These are phyloP conservation scores for Picochlorum sp. DNA, from an alignment of 139 green algal genomes.

Conservation along the genomic window DNA sequence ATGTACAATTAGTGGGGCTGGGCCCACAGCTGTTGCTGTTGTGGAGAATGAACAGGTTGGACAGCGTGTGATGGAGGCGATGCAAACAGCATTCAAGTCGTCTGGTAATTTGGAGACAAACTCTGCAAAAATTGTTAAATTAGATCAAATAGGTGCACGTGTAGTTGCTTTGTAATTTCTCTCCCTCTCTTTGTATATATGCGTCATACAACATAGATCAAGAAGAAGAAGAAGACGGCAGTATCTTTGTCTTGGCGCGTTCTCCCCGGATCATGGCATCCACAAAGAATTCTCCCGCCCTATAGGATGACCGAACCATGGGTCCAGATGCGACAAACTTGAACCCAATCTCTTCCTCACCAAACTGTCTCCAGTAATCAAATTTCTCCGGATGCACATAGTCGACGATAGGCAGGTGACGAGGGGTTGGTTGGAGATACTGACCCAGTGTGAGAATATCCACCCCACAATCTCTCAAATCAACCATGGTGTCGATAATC, in stretches of 20 bases:
- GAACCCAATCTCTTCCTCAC: conserved; percentile 81
- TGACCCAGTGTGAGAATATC: conserved; percentile 95
- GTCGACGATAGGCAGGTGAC: conserved; percentile 81
- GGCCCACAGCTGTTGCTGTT: conserved; percentile 91
- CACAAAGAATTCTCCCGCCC: conserved; percentile 70
- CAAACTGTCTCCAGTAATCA: conserved; percentile 75
- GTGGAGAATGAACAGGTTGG: conserved; percentile 56
- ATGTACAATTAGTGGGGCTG: conserved; percentile 93
- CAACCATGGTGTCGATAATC: conserved; percentile 75
- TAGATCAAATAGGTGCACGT: conserved; percentile 54
- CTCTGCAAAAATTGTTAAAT: conserved; percentile 48
- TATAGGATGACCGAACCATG: conserved; percentile 91
- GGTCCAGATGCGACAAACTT: conserved; percentile 89
- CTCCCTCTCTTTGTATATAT: not conserved
- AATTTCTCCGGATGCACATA: conserved; percentile 93
- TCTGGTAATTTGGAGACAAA: conserved; percentile 57
- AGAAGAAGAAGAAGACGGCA: not conserved
- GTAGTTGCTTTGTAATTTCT: not conserved
- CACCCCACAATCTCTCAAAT: conserved; percentile 67
- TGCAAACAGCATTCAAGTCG: conserved; percentile 62
- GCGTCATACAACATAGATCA: not conserved
- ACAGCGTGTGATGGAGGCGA: conserved; percentile 59
- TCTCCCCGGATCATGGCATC: conserved; percentile 16
- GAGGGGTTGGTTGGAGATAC: conserved; percentile 93
- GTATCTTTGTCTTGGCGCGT: not conserved